A percentile compares a stretch with the other conserved stretches of the same genome.
phyloP scores from a whole-genome alignment of 2,329 filamentous ascomycete species.

The Epichloe bromicola region DNA sequence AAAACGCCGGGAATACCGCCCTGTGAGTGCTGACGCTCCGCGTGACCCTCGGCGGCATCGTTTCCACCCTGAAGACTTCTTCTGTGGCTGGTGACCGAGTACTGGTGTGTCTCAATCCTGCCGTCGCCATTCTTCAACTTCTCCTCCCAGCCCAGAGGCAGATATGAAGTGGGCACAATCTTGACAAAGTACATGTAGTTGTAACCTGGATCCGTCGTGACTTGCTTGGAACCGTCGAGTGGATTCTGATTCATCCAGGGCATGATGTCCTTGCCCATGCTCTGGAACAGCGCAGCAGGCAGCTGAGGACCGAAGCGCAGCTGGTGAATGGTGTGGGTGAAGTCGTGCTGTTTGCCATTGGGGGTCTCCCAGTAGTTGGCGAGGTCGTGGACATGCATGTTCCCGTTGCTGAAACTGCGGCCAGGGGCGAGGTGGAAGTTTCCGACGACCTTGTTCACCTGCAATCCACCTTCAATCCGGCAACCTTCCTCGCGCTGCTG shows the following conservation, averaged over 20 bases:
- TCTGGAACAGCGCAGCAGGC: conserved; percentile 54
- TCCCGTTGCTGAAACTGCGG: conserved; percentile 88
- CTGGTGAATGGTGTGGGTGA: conserved; percentile 77
- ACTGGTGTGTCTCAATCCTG: conserved; percentile 94
- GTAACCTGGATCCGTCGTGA: conserved; percentile 67
- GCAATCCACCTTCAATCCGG: conserved; percentile 79
- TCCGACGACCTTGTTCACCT: conserved; percentile 95
- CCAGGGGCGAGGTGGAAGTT: conserved; percentile 98
- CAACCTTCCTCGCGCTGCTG: conserved; percentile 85
- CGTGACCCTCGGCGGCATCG: conserved; percentile 77
- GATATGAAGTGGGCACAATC: conserved; percentile 90
- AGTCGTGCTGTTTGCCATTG: conserved; percentile 62
- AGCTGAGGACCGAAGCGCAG: conserved; percentile 89
- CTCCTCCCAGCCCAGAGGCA: conserved; percentile 80
- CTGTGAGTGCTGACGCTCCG: conserved; percentile 77
- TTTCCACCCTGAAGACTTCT: conserved; percentile 73
- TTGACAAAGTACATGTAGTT: conserved; percentile 99
- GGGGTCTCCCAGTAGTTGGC: conserved; percentile 82
- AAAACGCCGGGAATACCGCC: conserved; percentile 96
- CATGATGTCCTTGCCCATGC: conserved; percentile 36
- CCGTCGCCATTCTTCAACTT: conserved; percentile 42
- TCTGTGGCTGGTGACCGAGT: conserved; percentile 95
- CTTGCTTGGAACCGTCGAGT: conserved; percentile 67
- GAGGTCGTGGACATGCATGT: conserved; percentile 95
- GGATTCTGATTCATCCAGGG: conserved; percentile 86